phyloP scores from a whole-genome alignment of 1,139 yeast species.

The Candida glucosophila region DNA sequence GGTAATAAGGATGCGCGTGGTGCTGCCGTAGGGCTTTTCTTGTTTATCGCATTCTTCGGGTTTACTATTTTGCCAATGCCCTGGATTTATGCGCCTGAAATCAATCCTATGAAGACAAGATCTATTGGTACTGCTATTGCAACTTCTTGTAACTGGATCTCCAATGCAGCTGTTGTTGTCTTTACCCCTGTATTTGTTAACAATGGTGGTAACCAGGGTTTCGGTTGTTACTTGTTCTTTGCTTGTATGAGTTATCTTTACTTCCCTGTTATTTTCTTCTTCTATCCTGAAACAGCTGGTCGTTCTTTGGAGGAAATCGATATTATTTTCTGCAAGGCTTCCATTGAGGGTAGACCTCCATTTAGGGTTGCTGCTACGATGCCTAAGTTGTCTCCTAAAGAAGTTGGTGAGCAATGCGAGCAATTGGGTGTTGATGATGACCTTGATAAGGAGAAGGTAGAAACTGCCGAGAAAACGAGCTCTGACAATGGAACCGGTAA shows the following conservation, averaged over 20 bases:
- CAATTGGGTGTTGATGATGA: constrained; percentile 38
- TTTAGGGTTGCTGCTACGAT: constrained; percentile 40
- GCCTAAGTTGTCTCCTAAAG: constrained; percentile 36
- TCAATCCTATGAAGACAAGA: constrained; percentile 49
- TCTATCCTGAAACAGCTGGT: constrained; percentile 40
- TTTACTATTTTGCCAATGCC: constrained; percentile 47
- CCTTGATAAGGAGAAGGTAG: constrained; percentile 27
- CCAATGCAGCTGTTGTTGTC: constrained; percentile 37
- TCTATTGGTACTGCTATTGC: constrained; percentile 44
- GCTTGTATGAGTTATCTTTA: constrained; percentile 31
- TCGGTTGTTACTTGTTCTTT: constrained; percentile 36
- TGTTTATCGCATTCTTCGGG: constrained; percentile 39
- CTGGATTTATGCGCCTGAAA: constrained; percentile 52
- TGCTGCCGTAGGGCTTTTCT: constrained; percentile 30
- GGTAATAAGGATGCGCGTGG: constrained; percentile 18
- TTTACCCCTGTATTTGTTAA: constrained; percentile 31
- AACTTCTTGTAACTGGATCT: constrained; percentile 36
- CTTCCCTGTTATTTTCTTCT: constrained; percentile 46
- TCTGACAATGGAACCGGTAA: too few species aligned
- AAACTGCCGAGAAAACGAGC: constrained; percentile 22
- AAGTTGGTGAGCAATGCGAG: constrained; percentile 40
- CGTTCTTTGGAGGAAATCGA: constrained; percentile 38
- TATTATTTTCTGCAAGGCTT: constrained; percentile 33
- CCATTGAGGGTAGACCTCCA: constrained; percentile 33
- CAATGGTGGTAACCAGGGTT: constrained; percentile 24